Base-by-base conservation (phyloP, 208 protist species). In the Wallacemonas collosoma region DNA sequence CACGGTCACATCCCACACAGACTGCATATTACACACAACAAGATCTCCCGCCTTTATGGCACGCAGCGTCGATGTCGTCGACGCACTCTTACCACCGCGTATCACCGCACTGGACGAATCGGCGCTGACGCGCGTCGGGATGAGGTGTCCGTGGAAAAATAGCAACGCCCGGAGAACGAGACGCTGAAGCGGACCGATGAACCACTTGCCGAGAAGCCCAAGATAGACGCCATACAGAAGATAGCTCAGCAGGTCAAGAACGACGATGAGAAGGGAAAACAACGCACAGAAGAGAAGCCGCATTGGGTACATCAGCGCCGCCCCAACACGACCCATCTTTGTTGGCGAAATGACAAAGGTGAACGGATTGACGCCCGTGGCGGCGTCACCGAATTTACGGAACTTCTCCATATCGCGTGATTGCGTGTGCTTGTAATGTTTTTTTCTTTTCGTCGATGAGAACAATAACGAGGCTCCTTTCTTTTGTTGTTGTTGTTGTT, bases 331-430 rank as follows among this genome's bases (percentile, higher is more conserved):
- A 55, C 82, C 82, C 2, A 76, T 6, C 3, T 70, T 73, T 38
- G 81, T 87, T 11, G 90, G 87, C 39, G 79, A 60, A 51, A 79
- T 72, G 17, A 80, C 66, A 35, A 77, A 51, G 43, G 80, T 82
- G 75, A 93, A 95, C 71, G 90, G 90, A 61, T 95, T 83, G 44
- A 95, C 88, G 58, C 90, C 90, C n/a, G 84, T 93, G 2, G 86
- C 71, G 71, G 86, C 87, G 73, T 95, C 90, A 14, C 72, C 83
- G 40, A 88, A 95, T 64, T 86, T 82, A 53, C 87, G 75, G 61
- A 87, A 95, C 79, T 95, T 95, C 64, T 95, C 90, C 90, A 95
- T 94, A 1, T 50, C 45, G 53, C 26, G 53, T 36, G 53, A 57
- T 57, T 1, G 8, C 12, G 45, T 12, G 6, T 6, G 8, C 45